A percentile compares a stretch with the other conserved stretches of the same genome.
phyloP scores from a whole-genome alignment of 441 rosid species.

The Gossypium schwendimanii region DNA sequence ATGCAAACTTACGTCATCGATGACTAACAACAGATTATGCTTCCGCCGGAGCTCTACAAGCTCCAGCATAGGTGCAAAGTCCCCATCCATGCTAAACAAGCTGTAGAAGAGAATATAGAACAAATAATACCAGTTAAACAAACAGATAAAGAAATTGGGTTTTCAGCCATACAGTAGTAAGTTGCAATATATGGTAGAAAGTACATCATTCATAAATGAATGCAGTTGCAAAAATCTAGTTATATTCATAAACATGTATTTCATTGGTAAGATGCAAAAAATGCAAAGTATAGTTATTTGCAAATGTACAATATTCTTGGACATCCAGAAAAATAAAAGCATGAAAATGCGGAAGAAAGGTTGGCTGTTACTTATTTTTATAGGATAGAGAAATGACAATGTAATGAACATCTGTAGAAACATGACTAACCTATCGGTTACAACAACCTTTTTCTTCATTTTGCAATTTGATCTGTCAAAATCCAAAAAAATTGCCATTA shows the following conservation, averaged over 20 bases:
- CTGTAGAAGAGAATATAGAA: conserved; percentile 30
- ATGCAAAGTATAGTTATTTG: background rate
- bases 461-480: conserved; percentile 62
- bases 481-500: conserved; percentile 10
- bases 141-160: background rate
- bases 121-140: background rate
- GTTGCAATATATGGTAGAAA: background rate
- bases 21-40: conserved; percentile 70
- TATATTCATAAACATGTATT: background rate
- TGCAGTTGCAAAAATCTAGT: background rate
- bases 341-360: background rate
- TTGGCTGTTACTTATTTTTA: background rate
- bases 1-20: conserved; percentile 73
- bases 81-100: conserved; percentile 98
- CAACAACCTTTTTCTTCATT: conserved; percentile 77
- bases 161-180: background rate
- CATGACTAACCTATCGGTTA: conserved; percentile 75
- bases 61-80: conserved; percentile 86
- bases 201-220: background rate
- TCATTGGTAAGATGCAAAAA: background rate
- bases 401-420: background rate
- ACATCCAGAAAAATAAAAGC: background rate
- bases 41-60: conserved; percentile 63
- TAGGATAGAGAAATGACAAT: background rate
- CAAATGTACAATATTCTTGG: background rate